Evolutionary conservation across 257 asterid species (phyloP).

Genomic region (Primulina huaijiensis): DNA sequence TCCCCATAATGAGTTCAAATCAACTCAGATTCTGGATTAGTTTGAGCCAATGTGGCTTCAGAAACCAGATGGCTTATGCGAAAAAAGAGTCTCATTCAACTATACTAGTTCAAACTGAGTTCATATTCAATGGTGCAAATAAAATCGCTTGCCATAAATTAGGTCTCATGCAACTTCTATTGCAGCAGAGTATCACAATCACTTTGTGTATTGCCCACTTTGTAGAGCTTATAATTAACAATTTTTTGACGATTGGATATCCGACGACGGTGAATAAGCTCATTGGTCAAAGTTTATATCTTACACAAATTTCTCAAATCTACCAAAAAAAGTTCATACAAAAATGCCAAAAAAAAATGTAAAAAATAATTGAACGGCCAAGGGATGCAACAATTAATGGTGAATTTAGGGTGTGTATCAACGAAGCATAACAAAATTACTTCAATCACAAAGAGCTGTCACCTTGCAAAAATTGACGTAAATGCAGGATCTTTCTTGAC

Average conservation of each 20-base stretch:
- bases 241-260: background rate
- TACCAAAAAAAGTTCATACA: background rate
- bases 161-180: background rate
- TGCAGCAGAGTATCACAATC: background rate
- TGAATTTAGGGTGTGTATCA: background rate
- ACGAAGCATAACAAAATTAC: background rate
- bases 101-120: no score
- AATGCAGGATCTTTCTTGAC: background rate
- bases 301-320: background rate
- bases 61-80: no score
- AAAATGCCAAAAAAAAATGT: background rate
- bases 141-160: background rate
- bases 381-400: constrained; percentile 4
- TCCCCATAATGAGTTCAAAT: no score
- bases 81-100: no score
- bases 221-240: background rate
- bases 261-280: background rate
- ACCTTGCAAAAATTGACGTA: background rate
- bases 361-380: background rate
- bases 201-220: background rate
- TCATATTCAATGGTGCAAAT: background rate
- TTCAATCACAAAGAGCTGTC: background rate
- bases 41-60: no score
- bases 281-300: background rate
- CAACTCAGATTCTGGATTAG: no score